Base-by-base conservation (phyloP, 441 rosid genomes). In the Arabidopsis lyrata region DNA sequence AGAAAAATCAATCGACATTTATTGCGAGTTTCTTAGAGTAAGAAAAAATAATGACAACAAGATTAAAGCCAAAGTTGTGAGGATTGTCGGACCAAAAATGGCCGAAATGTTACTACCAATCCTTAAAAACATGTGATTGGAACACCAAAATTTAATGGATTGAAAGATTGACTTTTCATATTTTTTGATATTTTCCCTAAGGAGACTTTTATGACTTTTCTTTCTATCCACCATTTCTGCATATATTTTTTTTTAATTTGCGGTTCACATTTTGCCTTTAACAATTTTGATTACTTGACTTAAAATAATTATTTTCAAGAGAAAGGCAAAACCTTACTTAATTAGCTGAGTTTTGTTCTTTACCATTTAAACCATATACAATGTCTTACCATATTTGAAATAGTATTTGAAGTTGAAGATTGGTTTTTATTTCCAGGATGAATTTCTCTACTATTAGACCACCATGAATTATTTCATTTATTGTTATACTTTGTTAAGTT, bases 171-270 rank as follows among this genome's bases (percentile, higher is more conserved):
- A 60, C 42, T 61, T 60, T 58, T 12, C 29, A 15, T 66, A 38
- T 36, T 0, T 45, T 47, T 48, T 61, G 24, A 39, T 52, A 31
- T 31, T 8, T 16, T 13, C 38, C 15, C 4, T 52, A 34, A 68
- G 35, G 58, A 68, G 63, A 75, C 78, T 61, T 75, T 61, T 54
- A 44, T 38, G 78, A 75, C 78, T 68, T 75, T 68, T 75, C 73
- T 50, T 59, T 58, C 29, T 13, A 48, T 18, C 27, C 54, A 13
- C 42, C 12, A 35, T 63, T 56, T 34, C 12, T 49, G 65, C 31
- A 15, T 48, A 11, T 7, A 4, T 4, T 47, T 8, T 54, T 44
- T 20, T 13, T 22, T 22, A 1, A 35, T 35, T 8, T 35, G 10
- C 38, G 9, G 39, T 6, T 35, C 39, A 35, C 44, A 11, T 39